These are phyloP conservation scores for Cercospora zeae-maydis DNA, from an alignment of 2,329 filamentous ascomycete genomes.

Conservation along the genomic window DNA sequence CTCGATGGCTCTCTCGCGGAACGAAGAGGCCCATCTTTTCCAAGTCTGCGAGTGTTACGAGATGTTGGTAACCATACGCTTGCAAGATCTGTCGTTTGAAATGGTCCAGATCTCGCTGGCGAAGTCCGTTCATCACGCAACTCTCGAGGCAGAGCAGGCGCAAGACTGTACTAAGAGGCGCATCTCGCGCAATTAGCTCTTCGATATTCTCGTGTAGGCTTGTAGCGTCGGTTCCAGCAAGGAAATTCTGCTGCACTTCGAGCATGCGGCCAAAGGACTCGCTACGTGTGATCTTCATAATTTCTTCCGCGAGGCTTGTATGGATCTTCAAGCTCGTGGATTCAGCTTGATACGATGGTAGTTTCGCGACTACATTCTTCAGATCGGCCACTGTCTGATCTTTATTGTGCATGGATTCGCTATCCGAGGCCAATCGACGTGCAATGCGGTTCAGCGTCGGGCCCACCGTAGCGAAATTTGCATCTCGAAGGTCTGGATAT, in stretches of 20 bases:
- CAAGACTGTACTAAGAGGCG: conserved; percentile 75
- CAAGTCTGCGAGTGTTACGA: conserved; percentile 81
- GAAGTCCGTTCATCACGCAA: conserved; percentile 82
- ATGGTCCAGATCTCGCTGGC: conserved; percentile 79
- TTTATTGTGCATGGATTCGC: conserved; percentile 74
- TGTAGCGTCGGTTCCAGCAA: conserved; percentile 81
- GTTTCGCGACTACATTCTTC: conserved; percentile 88
- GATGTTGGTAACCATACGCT: conserved; percentile 91
- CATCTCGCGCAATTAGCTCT: conserved; percentile 86
- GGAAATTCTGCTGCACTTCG: conserved; percentile 93
- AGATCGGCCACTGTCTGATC: conserved; percentile 88
- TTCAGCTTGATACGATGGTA: conserved; percentile 89
- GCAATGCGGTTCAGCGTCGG: conserved; percentile 86
- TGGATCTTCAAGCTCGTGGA: conserved; percentile 90
- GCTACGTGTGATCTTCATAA: conserved; percentile 85
- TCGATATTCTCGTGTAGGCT: conserved; percentile 88
- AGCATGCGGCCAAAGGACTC: conserved; percentile 84
- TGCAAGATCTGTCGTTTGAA: conserved; percentile 86
- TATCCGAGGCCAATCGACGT: conserved; percentile 77
- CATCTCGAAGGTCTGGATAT: conserved; percentile 81
- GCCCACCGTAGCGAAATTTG: conserved; percentile 94
- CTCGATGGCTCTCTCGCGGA: conserved; percentile 66
- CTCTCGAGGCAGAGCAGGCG: conserved; percentile 88
- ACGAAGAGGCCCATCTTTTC: conserved; percentile 87
- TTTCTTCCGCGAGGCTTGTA: conserved; percentile 87